A percentile compares a stretch with the other conserved stretches of the same genome.
phyloP scores from a whole-genome alignment of 2,329 filamentous ascomycete species.

The Helotiales sp. region DNA sequence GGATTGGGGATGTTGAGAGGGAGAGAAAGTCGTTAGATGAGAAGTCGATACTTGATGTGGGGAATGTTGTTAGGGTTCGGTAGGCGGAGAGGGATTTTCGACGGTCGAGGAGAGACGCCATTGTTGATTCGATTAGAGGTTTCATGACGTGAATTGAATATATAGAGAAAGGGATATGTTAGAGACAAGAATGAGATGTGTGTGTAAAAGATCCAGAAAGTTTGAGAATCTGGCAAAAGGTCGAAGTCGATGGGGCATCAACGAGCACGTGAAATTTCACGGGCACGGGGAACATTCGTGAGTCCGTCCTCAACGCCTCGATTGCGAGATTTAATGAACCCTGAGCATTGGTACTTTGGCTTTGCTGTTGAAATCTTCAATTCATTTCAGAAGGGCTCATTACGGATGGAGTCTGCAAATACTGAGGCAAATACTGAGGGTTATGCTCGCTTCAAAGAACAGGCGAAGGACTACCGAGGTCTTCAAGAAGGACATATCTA shows the following conservation, averaged over 20 bases:
- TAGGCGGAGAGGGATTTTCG: constrained; percentile 32
- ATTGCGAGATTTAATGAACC: too few relatives aligned
- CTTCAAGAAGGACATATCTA: too few relatives aligned
- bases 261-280: neutral
- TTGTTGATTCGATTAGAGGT: constrained; percentile 7
- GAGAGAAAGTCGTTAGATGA: constrained; percentile 34
- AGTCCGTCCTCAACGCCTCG: too few relatives aligned
- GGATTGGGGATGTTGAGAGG: constrained; percentile 18
- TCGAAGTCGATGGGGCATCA: neutral
- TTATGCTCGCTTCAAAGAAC: too few relatives aligned
- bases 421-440: too few relatives aligned
- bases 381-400: too few relatives aligned
- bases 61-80: constrained; percentile 55
- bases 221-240: neutral
- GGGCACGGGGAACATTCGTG: neutral
- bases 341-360: too few relatives aligned
- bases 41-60: constrained; percentile 59
- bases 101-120: constrained; percentile 18
- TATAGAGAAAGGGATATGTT: neutral
- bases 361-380: too few relatives aligned
- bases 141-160: constrained; percentile 1
- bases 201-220: neutral
- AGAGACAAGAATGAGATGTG: neutral
- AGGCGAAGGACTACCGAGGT: too few relatives aligned
- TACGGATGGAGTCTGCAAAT: too few relatives aligned